Evolutionary conservation across 1,284 basidiomycete species (phyloP), one percentile per base, ranked within the genome.

Genomic region (Melampsora americana): DNA sequence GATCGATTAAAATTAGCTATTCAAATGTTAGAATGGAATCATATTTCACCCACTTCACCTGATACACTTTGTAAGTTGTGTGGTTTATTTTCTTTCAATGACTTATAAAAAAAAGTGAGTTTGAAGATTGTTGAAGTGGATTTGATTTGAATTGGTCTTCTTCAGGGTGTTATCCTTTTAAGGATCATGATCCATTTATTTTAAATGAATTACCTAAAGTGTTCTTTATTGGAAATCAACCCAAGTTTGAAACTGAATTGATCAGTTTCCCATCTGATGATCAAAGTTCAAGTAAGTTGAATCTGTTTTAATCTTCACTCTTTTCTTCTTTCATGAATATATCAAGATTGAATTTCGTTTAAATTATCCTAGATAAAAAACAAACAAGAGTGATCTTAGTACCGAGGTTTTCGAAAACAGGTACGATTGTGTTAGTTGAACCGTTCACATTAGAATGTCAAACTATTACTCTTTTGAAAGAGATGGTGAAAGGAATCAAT

Each of bases 31-130:
- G 88, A 87, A 80, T 99, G 95, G 96, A 87, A 93, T 78, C 96
- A 99, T 84, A 88, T 97, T 80, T 95, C 96, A 12, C 96, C 96
- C 0, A 99, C 95, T 0, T 94, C 95, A 16, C 96, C 96, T 16
- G 96, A 99, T 83, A 99, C 96, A 0, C 86, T 99, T 1, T 98
- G 87, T 86, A 77, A 80, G 85, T 81, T 39, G 26, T 30, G 18
- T n/a, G n/a, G n/a, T 39, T 69, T 28, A 16, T 44, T 16, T 26
- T 64, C n/a, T 16, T 48, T 65, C n/a, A 32, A 20, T 35, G 18
- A 42, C 50, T 23, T 35, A 44, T 60, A 12, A 18, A 46, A 7
- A 44, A 28, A 26, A 23, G 61, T 35, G 26, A 69, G 23, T 72
- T 69, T 18, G 16, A 14, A 28, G 18, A n/a, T 30, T 30, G 32